Conservation (phyloP, 805 yeast genomes). For the Torulaspora delbrueckii region DNA sequence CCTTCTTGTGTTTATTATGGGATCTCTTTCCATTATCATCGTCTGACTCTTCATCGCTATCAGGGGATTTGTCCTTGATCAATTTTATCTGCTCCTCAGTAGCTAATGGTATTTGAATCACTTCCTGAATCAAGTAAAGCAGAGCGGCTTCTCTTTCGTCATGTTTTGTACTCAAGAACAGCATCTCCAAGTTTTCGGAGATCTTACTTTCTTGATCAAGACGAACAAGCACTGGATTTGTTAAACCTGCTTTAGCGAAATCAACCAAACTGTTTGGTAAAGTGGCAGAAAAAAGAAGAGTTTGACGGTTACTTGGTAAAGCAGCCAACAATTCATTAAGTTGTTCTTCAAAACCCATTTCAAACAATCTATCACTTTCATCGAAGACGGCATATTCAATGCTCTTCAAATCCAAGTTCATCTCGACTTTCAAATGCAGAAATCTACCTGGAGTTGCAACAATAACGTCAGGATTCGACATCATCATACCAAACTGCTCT, state of each 20-base stretch:
- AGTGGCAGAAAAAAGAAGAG: conserved; percentile 90
- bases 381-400: conserved; percentile 92
- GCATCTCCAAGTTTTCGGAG: conserved; percentile 87
- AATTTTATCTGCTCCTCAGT: conserved; percentile 60
- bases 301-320: conserved; percentile 78
- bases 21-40: conserved; percentile 27
- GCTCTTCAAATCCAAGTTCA: conserved; percentile 77
- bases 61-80: conserved; percentile 45
- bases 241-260: conserved; percentile 94
- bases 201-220: conserved; percentile 89
- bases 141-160: conserved; percentile 88
- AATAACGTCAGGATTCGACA: conserved; percentile 89
- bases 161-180: conserved; percentile 72
- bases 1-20: conserved; percentile 35
- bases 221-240: conserved; percentile 87
- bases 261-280: conserved; percentile 88
- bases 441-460: conserved; percentile 98
- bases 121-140: conserved; percentile 69
- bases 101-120: conserved; percentile 79
- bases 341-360: conserved; percentile 94
- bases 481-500: conserved; percentile 89
- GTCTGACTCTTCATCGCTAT: conserved; percentile 47
- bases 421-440: conserved; percentile 90
- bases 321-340: conserved; percentile 82
- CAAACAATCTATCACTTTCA: conserved; percentile 95